These are phyloP conservation scores for Monosporozyma aerobia DNA, from an alignment of 805 yeast species.

Conservation along the genomic window DNA sequence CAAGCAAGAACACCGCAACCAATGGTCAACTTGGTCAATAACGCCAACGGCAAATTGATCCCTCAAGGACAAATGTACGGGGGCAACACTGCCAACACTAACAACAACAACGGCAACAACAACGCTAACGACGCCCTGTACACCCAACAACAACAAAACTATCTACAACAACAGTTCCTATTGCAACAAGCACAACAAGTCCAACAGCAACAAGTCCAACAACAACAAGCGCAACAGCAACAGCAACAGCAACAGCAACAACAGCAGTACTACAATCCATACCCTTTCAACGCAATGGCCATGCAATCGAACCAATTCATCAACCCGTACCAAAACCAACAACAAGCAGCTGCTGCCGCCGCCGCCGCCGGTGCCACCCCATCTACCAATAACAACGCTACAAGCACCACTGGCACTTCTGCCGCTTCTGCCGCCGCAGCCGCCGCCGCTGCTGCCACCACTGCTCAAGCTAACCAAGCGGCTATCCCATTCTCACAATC, in stretches of 20 bases:
- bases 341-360: background rate
- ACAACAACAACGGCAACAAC: background rate
- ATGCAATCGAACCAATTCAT: background rate
- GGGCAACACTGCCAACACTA: too few species aligned
- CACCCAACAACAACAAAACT: conserved; percentile 7
- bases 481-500: background rate
- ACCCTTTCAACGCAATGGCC: background rate
- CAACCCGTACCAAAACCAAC: background rate
- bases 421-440: background rate
- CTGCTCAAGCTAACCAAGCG: background rate
- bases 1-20: background rate
- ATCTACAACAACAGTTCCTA: conserved; percentile 5
- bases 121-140: background rate
- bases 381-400: too few species aligned
- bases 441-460: background rate
- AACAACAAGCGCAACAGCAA: conserved; percentile 4
- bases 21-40: background rate
- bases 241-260: conserved; percentile 1
- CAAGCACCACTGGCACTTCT: too few species aligned
- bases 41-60: background rate
- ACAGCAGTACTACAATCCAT: conserved; percentile 1
- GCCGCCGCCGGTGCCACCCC: too few species aligned
- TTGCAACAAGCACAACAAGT: conserved; percentile 1
- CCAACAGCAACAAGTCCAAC: conserved; percentile 9
- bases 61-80: background rate